A percentile compares a stretch with the other conserved stretches of the same genome.
Conservation (phyloP, 179 eudicot species). For the Beta lomatogona region DNA sequence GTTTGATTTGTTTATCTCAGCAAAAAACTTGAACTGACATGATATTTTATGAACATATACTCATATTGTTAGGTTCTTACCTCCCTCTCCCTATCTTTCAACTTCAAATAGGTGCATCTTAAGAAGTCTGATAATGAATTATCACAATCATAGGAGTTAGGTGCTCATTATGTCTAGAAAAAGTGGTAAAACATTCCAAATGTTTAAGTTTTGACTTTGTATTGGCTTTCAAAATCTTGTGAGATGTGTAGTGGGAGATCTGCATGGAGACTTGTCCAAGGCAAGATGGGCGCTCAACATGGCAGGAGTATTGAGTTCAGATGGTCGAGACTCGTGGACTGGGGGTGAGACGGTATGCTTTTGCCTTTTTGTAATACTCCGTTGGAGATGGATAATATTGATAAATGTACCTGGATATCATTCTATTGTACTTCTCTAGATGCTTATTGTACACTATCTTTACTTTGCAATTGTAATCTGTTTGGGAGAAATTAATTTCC, state of each 20-base stretch:
- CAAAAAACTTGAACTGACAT: no score
- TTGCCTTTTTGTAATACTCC: not conserved
- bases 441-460: not conserved
- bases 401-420: not conserved
- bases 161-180: not conserved
- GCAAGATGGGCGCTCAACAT: constrained; percentile 89
- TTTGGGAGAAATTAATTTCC: not conserved
- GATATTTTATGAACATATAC: not conserved
- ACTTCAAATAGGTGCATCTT: not conserved
- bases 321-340: constrained; percentile 78
- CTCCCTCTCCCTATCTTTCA: not conserved
- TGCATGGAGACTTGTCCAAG: constrained; percentile 93
- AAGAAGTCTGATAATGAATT: not conserved
- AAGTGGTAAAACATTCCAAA: not conserved
- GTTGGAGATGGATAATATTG: not conserved
- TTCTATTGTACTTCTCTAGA: not conserved
- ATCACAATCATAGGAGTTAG: not conserved
- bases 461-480: not conserved
- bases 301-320: constrained; percentile 90
- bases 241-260: constrained; percentile 70
- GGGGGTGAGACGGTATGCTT: constrained; percentile 79
- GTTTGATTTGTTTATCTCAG: not conserved
- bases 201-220: not conserved
- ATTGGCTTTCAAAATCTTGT: constrained; percentile 4
- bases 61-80: not conserved